phyloP scores from a whole-genome alignment of 495 filamentous ascomycete species.

The Aeminium ludgeri region DNA sequence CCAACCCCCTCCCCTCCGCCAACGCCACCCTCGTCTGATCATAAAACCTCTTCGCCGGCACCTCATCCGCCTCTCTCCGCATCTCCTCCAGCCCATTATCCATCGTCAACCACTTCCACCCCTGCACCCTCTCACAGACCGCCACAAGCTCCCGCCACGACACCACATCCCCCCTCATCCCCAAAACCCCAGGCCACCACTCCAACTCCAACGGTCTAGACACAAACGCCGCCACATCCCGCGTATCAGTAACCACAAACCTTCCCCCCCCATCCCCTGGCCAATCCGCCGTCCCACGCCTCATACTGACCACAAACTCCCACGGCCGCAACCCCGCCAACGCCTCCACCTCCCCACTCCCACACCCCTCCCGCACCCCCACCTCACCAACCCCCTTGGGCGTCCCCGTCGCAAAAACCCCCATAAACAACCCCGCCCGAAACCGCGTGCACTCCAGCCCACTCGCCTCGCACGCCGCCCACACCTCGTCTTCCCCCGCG shows the following conservation, averaged over 20 bases:
- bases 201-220: conserved; percentile 10
- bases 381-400: conserved; percentile 8
- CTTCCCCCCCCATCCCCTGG: conserved; percentile 9
- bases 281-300: conserved; percentile 13
- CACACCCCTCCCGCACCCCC: conserved; percentile 4
- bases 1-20: conserved; percentile 5
- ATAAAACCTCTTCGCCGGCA: conserved; percentile 14
- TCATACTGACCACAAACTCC: conserved; percentile 17
- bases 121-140: conserved; percentile 14
- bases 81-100: conserved; percentile 9
- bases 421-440: conserved; percentile 15
- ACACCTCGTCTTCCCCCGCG: conserved; percentile 10
- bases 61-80: neutral
- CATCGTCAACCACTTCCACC: conserved; percentile 10
- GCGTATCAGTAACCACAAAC: conserved; percentile 13
- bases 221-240: conserved; percentile 15
- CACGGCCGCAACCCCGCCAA: conserved; percentile 15
- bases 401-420: conserved; percentile 10
- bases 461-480: conserved; percentile 3
- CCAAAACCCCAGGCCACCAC: conserved; percentile 9
- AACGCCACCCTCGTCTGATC: conserved; percentile 12
- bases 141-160: conserved; percentile 8
- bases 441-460: conserved; percentile 15
- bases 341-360: conserved; percentile 13
- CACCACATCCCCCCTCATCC: conserved; percentile 14